phyloP scores from a whole-genome alignment of 805 yeast species.

The Teunomyces tritomae region DNA sequence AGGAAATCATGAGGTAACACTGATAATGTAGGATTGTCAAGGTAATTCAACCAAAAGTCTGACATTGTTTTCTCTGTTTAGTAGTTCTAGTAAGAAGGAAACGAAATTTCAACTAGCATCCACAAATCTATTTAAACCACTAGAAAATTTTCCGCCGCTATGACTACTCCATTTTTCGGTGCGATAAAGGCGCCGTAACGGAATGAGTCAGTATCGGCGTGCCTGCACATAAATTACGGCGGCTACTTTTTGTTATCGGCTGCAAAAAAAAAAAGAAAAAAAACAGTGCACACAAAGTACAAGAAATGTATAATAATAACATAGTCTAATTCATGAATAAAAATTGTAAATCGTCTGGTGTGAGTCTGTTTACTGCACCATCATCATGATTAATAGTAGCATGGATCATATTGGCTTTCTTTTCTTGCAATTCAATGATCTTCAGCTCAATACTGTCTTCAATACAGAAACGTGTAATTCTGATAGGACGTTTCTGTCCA shows the following conservation, averaged over 20 bases:
- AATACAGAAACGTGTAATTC: slow-evolving; percentile 87
- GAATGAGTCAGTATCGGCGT: neutral
- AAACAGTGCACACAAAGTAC: no score
- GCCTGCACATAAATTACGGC: neutral
- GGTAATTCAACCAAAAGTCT: slow-evolving; percentile 56
- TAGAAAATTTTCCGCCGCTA: neutral
- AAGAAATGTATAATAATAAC: no score
- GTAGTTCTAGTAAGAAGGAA: neutral
- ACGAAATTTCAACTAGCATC: neutral
- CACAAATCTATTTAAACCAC: neutral
- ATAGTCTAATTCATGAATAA: slow-evolving; percentile 69
- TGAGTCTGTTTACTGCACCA: slow-evolving; percentile 80
- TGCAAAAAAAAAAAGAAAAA: neutral
- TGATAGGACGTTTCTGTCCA: slow-evolving; percentile 92
- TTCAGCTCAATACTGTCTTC: slow-evolving; percentile 97
- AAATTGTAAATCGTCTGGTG: slow-evolving; percentile 94
- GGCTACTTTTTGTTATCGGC: neutral
- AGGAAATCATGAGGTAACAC: slow-evolving; percentile 86
- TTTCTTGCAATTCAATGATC: slow-evolving; percentile 92
- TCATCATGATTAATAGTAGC: slow-evolving; percentile 95
- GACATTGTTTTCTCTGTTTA: slow-evolving; percentile 11
- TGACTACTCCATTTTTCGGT: slow-evolving; percentile 4
- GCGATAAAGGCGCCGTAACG: slow-evolving; percentile 4
- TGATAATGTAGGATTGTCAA: slow-evolving; percentile 81
- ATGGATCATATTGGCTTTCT: slow-evolving; percentile 96